Conservation (phyloP, 2,329 filamentous ascomycete species). For the Achaetomium macrosporum region DNA sequence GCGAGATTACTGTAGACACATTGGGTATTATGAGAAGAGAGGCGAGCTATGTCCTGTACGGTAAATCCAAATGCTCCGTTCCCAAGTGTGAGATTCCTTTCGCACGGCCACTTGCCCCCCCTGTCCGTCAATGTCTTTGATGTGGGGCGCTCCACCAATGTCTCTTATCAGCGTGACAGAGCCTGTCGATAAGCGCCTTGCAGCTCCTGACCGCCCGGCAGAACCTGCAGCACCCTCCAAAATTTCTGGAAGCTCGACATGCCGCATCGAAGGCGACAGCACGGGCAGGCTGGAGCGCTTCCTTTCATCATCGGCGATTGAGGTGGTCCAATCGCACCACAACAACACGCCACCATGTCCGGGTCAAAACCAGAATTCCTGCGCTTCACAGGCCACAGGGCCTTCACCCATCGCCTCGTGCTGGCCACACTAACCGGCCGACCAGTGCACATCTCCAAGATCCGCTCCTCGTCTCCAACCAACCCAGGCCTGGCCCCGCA, state of each 20-base stretch:
- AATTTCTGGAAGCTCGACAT: slow-evolving; percentile 25
- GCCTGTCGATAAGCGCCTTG: slow-evolving; percentile 17
- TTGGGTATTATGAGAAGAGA: neutral
- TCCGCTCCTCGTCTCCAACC: slow-evolving; percentile 79
- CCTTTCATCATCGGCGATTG: neutral
- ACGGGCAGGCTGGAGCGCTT: neutral
- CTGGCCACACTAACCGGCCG: slow-evolving; percentile 87
- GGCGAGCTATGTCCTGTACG: too few species aligned
- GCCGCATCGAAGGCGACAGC: too few species aligned
- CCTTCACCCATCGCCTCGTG: slow-evolving; percentile 76
- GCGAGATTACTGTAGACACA: neutral
- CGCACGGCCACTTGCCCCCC: neutral
- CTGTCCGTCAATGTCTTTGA: slow-evolving; percentile 12
- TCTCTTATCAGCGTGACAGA: slow-evolving; percentile 22
- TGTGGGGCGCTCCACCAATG: slow-evolving; percentile 4
- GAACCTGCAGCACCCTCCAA: slow-evolving; percentile 25
- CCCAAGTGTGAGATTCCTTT: neutral
- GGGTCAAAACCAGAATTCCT: slow-evolving; percentile 50
- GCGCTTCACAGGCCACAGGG: slow-evolving; percentile 77
- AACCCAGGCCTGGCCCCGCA: slow-evolving; percentile 84
- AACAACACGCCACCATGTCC: slow-evolving; percentile 34
- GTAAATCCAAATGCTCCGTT: neutral
- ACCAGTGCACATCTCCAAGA: slow-evolving; percentile 86
- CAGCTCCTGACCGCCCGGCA: slow-evolving; percentile 23
- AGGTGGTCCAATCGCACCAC: neutral